A percentile compares a stretch with the other conserved stretches of the same genome.
phyloP scores from a whole-genome alignment of 257 asterid species.

The Schizonepeta tenuifolia region DNA sequence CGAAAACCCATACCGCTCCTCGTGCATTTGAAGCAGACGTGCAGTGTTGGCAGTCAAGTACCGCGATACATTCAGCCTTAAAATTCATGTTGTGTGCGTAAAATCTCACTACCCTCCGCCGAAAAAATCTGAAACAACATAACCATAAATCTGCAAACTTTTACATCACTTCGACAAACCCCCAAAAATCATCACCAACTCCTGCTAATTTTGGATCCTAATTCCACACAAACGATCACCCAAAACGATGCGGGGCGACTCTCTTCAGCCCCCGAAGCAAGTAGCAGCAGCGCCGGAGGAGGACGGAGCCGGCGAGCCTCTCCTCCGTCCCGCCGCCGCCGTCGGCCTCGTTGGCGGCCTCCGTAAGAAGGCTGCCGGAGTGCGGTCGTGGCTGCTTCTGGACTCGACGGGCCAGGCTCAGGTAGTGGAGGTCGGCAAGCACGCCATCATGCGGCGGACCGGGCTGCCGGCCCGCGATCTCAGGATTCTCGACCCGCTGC shows the following conservation, averaged over 20 bases:
- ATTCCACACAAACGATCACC: not conserved
- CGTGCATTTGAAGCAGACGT: too few species aligned
- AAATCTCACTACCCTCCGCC: not conserved
- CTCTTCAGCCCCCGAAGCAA: constrained; percentile 43
- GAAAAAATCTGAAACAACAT: not conserved
- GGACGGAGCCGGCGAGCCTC: constrained; percentile 46
- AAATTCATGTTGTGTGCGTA: not conserved
- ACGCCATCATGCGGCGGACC: constrained; percentile 91
- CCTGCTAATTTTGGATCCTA: not conserved
- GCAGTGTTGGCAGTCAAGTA: too few species aligned
- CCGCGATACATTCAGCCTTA: too few species aligned
- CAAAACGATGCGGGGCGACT: constrained; percentile 33
- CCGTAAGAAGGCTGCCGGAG: constrained; percentile 84
- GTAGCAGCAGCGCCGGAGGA: constrained; percentile 43
- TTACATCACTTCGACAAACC: not conserved
- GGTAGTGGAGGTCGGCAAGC: constrained; percentile 88
- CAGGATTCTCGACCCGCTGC: constrained; percentile 82
- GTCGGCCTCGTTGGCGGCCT: constrained; percentile 42
- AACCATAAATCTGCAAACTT: not conserved
- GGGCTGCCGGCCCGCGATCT: constrained; percentile 98
- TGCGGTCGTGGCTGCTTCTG: constrained; percentile 81
- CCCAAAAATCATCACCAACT: not conserved
- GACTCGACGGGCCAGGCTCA: constrained; percentile 88
- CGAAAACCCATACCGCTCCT: too few species aligned
- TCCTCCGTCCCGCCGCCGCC: constrained; percentile 47